Base-by-base conservation (phyloP, 2,329 filamentous ascomycete species). In the Zasmidium cellare region DNA sequence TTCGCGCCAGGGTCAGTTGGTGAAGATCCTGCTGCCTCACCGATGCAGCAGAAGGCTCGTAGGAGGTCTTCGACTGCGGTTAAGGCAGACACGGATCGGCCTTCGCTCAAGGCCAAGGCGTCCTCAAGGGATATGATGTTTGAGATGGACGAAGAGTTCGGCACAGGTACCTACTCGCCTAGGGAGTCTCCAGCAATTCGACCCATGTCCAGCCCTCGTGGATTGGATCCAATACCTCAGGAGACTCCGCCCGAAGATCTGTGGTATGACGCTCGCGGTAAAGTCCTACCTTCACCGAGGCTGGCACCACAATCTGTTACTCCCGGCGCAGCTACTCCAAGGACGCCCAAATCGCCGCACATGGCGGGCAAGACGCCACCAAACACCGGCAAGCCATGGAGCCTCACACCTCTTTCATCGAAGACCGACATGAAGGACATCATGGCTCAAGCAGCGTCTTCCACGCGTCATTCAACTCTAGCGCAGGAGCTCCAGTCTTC, bases 81-180 rank as follows among this genome's bases (percentile, higher is more conserved):
- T 74, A 61, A 65, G 65, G 0, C 81, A 1, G 64, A 68, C 12
- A 54, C 76, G 76, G 52, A 83, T 83, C 52, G 57, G 38, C 91
- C 91, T 1, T 80, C 77, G 18, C 78, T 94, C 46, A 87, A 84
- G 55, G 81, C 88, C 1, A 91, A 86, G 67, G 82, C 81, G 19
- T 92, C 89, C 0, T 78, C 82, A 1, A 82, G 81, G 38, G 92
- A 97, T 65, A 81, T 97, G 55, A 96, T 96, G 73, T 97, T 97
- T 70, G 86, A 91, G 64, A 97, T 97, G 92, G 93, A 96, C 58
- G 92, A 96, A 38, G 91, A 92, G 46, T 62, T 73, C 49, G 35
- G 60, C 25, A 24, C 46, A 16, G 68, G 47, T 16, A 22, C 54
- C 41, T 38, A 46, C 35, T 63, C 64, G 47, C 63, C 64, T 11